Evolutionary conservation across 164 flowering plant genomes (phyloP).

Genomic region (Litsea cubeba): DNA sequence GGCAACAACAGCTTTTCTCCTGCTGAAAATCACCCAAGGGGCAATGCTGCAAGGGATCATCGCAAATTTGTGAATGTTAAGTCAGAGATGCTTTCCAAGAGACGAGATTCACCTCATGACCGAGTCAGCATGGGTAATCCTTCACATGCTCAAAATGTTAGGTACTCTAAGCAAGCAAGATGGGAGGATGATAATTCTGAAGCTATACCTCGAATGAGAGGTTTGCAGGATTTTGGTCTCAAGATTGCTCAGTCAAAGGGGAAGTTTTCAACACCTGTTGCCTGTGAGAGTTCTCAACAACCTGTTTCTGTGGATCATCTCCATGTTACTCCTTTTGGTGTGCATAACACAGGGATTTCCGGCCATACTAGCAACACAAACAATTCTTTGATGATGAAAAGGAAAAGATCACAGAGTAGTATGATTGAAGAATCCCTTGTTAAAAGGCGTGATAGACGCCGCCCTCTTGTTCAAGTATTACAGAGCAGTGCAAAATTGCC

Average conservation of each 20-base stretch:
- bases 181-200: conserved; percentile 49
- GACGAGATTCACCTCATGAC: conserved; percentile 19
- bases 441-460: conserved; percentile 39
- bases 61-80: conserved; percentile 27
- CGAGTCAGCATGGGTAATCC: conserved; percentile 29
- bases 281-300: conserved; percentile 27
- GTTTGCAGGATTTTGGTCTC: conserved; percentile 72
- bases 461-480: conserved; percentile 43
- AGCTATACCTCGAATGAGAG: conserved; percentile 61
- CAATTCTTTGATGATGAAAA: conserved; percentile 25
- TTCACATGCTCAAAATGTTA: conserved; percentile 1
- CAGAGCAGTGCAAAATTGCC: conserved; percentile 34
- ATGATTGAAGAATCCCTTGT: conserved; percentile 6
- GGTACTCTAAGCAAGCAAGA: conserved; percentile 24
- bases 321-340: conserved; percentile 21
- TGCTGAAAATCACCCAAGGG: conserved; percentile 30
- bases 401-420: conserved; percentile 33
- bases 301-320: conserved; percentile 17
- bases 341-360: conserved; percentile 22
- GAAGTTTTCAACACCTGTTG: conserved; percentile 27
- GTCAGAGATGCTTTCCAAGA: conserved; percentile 27
- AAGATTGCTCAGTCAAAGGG: conserved; percentile 40
- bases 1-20: conserved; percentile 21
- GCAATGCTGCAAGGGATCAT: conserved; percentile 17
- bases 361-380: conserved; percentile 28